Evolutionary conservation across 2,329 filamentous ascomycete genomes (phyloP).

Genomic region (Dothideomycetes sp.): DNA sequence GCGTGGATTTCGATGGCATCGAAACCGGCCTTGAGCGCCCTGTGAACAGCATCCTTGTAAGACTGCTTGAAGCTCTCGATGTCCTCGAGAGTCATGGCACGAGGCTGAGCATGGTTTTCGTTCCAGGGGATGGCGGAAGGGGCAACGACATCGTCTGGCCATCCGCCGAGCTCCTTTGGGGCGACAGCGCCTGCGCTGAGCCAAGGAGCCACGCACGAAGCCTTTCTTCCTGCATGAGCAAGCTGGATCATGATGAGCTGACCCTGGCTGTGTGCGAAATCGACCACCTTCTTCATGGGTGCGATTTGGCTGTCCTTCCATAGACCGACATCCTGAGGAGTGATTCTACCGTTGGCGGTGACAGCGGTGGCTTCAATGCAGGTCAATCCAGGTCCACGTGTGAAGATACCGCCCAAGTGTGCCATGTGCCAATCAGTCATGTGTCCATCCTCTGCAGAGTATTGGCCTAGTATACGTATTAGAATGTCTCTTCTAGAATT

Average conservation of each 20-base stretch:
- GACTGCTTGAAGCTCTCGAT: conserved; percentile 56
- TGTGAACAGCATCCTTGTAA: conserved; percentile 54
- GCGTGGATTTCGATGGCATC: conserved; percentile 74
- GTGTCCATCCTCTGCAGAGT: conserved; percentile 60
- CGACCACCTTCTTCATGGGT: conserved; percentile 58
- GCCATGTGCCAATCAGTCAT: conserved; percentile 73
- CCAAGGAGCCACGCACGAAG: conserved; percentile 55
- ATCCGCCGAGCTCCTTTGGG: conserved; percentile 40
- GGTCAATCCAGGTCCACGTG: conserved; percentile 63
- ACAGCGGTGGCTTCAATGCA: conserved; percentile 75
- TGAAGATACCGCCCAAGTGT: conserved; percentile 69
- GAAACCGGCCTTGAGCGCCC: conserved; percentile 50
- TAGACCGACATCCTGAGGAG: conserved; percentile 67
- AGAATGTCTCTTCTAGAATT: too few relatives aligned
- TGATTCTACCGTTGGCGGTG: conserved; percentile 61
- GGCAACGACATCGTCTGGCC: conserved; percentile 44
- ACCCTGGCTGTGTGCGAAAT: conserved; percentile 69
- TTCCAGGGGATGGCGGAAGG: conserved; percentile 55
- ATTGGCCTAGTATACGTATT: conserved; percentile 39
- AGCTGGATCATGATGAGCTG: conserved; percentile 74
- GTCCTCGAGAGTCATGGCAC: conserved; percentile 58
- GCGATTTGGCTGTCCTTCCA: conserved; percentile 80
- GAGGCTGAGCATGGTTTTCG: conserved; percentile 51
- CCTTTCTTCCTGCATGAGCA: conserved; percentile 65
- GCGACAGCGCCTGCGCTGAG: conserved; percentile 48